Conservation (phyloP, 805 yeast species). For the Spathaspora sp. region DNA sequence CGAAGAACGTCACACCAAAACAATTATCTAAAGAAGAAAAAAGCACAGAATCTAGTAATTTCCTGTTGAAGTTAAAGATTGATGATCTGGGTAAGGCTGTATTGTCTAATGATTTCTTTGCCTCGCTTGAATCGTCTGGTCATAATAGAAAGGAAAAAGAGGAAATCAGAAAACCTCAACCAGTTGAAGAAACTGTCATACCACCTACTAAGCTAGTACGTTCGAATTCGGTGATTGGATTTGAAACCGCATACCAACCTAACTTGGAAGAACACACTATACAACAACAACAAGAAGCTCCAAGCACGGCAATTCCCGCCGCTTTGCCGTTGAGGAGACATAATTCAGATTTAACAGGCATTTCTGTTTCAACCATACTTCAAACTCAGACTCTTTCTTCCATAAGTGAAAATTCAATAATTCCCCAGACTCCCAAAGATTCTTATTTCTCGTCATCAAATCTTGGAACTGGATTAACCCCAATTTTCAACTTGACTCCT, state of each 20-base stretch:
- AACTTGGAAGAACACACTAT: not conserved
- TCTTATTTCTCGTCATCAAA: constrained; percentile 11
- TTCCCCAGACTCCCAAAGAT: constrained; percentile 38
- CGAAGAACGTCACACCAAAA: not conserved
- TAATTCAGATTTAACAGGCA: constrained; percentile 20
- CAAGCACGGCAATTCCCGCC: not conserved
- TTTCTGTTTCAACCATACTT: constrained; percentile 7
- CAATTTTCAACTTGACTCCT: constrained; percentile 34
- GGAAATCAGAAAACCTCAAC: not conserved
- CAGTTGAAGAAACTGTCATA: not conserved
- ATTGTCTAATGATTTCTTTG: constrained; percentile 22
- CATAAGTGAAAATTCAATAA: constrained; percentile 4
- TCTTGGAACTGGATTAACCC: constrained; percentile 26
- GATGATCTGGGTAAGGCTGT: constrained; percentile 42
- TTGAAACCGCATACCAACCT: constrained; percentile 13
- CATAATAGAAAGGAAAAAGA: not conserved
- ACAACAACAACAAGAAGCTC: not conserved
- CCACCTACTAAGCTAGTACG: constrained; percentile 19
- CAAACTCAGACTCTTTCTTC: constrained; percentile 5
- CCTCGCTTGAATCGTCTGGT: not conserved
- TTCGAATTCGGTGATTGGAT: constrained; percentile 25
- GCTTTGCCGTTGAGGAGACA: constrained; percentile 17
- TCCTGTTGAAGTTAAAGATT: constrained; percentile 32
- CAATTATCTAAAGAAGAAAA: not conserved
- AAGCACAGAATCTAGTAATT: constrained; percentile 12